Percentiles rank a stretch among this genome's conserved stretches.
Evolutionary conservation across 228 moss, liverwort and hornwort species (phyloP).

Genomic region (Sphagnum fallax): DNA sequence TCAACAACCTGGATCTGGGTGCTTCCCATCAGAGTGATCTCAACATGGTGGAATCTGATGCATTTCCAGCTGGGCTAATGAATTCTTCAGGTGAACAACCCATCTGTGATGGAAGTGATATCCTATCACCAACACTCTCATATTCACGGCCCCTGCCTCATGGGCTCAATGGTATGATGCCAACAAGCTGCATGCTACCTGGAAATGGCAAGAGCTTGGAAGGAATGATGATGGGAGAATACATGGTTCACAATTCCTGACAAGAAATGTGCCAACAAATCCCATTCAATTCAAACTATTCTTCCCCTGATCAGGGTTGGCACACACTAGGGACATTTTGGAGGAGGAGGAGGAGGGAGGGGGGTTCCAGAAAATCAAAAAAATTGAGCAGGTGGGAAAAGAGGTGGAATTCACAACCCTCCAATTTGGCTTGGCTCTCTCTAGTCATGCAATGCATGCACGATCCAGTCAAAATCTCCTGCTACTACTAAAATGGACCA

Average conservation of each 20-base stretch:
- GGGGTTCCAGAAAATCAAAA: too few species aligned
- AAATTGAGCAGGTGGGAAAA: too few species aligned
- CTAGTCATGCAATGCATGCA: too few species aligned
- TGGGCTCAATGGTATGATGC: slow-evolving; percentile 22
- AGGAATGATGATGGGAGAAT: slow-evolving; percentile 43
- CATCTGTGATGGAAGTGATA: slow-evolving; percentile 25
- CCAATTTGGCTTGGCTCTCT: too few species aligned
- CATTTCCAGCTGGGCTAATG: slow-evolving; percentile 1
- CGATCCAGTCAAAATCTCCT: too few species aligned
- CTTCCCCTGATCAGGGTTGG: too few species aligned
- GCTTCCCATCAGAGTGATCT: slow-evolving; percentile 35
- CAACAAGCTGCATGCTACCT: slow-evolving; percentile 75
- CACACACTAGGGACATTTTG: too few species aligned
- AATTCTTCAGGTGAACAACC: slow-evolving; percentile 21
- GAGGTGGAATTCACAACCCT: too few species aligned
- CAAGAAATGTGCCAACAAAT: background rate
- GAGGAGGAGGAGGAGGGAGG: too few species aligned
- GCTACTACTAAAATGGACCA: too few species aligned
- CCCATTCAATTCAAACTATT: too few species aligned
- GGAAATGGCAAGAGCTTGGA: slow-evolving; percentile 28
- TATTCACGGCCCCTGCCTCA: slow-evolving; percentile 23
- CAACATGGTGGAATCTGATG: slow-evolving; percentile 31
- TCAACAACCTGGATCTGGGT: slow-evolving; percentile 64
- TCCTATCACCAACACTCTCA: slow-evolving; percentile 22
- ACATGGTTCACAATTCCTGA: slow-evolving; percentile 52